phyloP scores from a whole-genome alignment of 306 rosid species.

The Lupinus albus region DNA sequence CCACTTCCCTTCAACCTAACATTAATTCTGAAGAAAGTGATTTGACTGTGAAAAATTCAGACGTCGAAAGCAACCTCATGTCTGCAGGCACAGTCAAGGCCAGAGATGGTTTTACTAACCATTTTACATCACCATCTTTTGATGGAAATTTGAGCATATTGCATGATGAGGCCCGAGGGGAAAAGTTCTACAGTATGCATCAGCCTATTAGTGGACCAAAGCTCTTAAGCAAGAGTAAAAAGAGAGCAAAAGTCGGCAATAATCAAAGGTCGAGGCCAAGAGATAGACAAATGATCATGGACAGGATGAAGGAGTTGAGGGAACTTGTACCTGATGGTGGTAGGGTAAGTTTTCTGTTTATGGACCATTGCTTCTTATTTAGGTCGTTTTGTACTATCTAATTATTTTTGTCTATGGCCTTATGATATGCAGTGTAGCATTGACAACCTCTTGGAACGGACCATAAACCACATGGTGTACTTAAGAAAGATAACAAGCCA shows the following conservation, averaged over 20 bases:
- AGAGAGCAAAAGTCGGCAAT: constrained; percentile 47
- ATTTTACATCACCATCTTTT: constrained; percentile 47
- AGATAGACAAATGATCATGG: constrained; percentile 93
- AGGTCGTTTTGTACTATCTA: constrained; percentile 3
- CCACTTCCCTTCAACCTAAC: constrained; percentile 45
- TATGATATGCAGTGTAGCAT: constrained; percentile 80
- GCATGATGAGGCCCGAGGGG: constrained; percentile 42
- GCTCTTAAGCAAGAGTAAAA: constrained; percentile 43
- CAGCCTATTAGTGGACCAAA: constrained; percentile 47
- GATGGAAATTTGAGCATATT: constrained; percentile 44
- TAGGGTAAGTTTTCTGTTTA: constrained; percentile 53
- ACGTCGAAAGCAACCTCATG: constrained; percentile 35
- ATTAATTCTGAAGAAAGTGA: constrained; percentile 48
- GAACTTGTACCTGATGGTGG: constrained; percentile 86
- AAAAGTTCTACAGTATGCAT: constrained; percentile 26
- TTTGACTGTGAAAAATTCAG: constrained; percentile 32
- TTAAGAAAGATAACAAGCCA: constrained; percentile 63
- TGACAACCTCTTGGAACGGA: constrained; percentile 79
- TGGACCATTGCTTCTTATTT: neutral
- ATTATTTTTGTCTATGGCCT: constrained; percentile 3
- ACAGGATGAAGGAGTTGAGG: constrained; percentile 85
- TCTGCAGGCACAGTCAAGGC: too few relatives aligned
- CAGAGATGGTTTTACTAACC: constrained; percentile 23
- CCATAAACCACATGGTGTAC: constrained; percentile 77
- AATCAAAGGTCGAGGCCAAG: constrained; percentile 68